Conservation (phyloP, 495 filamentous ascomycete genomes). For the Aspergillus haitiensis region DNA sequence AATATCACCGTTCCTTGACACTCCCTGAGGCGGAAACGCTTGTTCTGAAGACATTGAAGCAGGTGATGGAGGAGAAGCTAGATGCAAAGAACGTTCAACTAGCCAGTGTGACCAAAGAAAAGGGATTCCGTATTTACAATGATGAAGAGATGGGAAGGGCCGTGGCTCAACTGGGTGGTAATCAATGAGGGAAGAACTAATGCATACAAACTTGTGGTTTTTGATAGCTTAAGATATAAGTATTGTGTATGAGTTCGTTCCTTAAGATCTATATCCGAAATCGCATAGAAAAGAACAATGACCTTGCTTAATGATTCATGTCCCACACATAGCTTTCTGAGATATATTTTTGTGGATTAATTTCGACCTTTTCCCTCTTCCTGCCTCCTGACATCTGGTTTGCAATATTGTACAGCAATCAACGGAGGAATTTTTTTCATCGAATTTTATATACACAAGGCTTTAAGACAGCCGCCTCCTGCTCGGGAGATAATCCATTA, state of each 20-base stretch:
- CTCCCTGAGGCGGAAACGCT: conserved; percentile 90
- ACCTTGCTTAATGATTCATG: conserved; percentile 22
- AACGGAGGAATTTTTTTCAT: conserved; percentile 37
- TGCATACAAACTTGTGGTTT: conserved; percentile 11
- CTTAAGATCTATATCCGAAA: conserved; percentile 22
- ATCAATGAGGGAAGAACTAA: conserved; percentile 38
- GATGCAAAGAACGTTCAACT: conserved; percentile 98
- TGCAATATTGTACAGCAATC: background rate
- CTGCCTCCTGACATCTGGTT: background rate
- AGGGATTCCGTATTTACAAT: conserved; percentile 95
- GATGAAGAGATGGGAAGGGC: conserved; percentile 94
- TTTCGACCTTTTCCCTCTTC: background rate
- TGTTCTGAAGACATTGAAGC: conserved; percentile 96
- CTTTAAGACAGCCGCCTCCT: conserved; percentile 76
- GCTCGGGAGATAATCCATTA: conserved; percentile 48
- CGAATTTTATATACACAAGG: conserved; percentile 96
- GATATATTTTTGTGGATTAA: too few relatives aligned
- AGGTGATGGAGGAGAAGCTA: conserved; percentile 99
- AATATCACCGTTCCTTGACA: conserved; percentile 97
- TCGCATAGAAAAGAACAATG: conserved; percentile 36
- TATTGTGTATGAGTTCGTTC: conserved; percentile 13
- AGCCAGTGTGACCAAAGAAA: conserved; percentile 95
- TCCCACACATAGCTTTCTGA: background rate
- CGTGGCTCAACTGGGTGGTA: conserved; percentile 66
- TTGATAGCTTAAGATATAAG: conserved; percentile 16